phyloP scores from a whole-genome alignment of 2,329 filamentous ascomycete genomes.

The Xylaria sp. region DNA sequence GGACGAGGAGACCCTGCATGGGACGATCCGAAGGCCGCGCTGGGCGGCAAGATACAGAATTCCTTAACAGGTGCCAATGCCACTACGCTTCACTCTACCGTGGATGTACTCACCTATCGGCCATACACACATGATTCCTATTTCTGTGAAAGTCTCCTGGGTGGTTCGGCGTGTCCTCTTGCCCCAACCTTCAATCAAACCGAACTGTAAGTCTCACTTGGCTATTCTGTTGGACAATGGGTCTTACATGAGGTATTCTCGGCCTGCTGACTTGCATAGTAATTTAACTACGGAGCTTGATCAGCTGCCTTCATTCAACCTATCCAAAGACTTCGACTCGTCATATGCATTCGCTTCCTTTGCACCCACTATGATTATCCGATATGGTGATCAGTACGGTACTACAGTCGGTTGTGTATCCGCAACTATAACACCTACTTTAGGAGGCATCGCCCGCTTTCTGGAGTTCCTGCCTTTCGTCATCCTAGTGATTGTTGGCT shows the following conservation, averaged over 20 bases:
- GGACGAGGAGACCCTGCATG: constrained; percentile 63
- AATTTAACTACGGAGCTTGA: constrained; percentile 39
- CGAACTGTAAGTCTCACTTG: constrained; percentile 45
- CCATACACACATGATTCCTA: constrained; percentile 61
- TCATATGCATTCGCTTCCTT: constrained; percentile 87
- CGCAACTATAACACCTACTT: constrained; percentile 80
- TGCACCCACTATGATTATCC: constrained; percentile 72
- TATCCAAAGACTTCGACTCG: constrained; percentile 77
- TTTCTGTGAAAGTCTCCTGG: constrained; percentile 72
- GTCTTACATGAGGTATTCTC: constrained; percentile 7
- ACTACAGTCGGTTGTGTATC: constrained; percentile 80
- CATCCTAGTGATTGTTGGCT: constrained; percentile 77
- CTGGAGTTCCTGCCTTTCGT: constrained; percentile 78
- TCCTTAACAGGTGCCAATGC: constrained; percentile 59
- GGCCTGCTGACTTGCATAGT: constrained; percentile 23
- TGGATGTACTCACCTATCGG: constrained; percentile 79
- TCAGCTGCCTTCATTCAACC: constrained; percentile 71
- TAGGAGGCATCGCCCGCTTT: constrained; percentile 73
- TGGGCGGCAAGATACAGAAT: constrained; percentile 78
- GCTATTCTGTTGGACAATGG: neutral
- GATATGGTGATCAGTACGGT: constrained; percentile 70
- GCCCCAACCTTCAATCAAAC: constrained; percentile 68
- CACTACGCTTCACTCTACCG: constrained; percentile 74
- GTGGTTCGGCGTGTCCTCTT: constrained; percentile 72
- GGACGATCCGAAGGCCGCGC: constrained; percentile 55